These are phyloP conservation scores for Gaeumannomyces tritici DNA, from an alignment of 2,329 filamentous ascomycete species.

Conservation along the genomic window DNA sequence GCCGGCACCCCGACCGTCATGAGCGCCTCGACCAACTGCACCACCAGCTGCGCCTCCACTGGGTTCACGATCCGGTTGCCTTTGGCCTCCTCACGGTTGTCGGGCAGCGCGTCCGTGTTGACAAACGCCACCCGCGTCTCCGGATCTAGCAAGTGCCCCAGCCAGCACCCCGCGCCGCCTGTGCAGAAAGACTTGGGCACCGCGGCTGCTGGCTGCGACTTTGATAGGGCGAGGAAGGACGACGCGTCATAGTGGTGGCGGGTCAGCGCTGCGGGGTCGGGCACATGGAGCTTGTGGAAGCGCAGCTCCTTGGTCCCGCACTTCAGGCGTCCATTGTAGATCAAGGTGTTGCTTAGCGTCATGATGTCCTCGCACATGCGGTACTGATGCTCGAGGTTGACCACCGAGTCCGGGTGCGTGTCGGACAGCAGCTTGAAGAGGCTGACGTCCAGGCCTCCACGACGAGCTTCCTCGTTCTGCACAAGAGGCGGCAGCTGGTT, in stretches of 20 bases:
- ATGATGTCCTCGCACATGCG: conserved; percentile 98
- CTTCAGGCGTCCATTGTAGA: conserved; percentile 83
- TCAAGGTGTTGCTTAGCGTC: conserved; percentile 83
- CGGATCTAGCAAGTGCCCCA: conserved; percentile 61
- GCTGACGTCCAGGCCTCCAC: conserved; percentile 82
- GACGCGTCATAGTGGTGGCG: conserved; percentile 48
- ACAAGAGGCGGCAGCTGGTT: conserved; percentile 93
- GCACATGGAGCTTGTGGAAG: conserved; percentile 56
- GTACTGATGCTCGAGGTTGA: conserved; percentile 91
- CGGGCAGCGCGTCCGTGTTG: conserved; percentile 67
- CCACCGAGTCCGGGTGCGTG: conserved; percentile 74
- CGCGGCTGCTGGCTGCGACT: conserved; percentile 27
- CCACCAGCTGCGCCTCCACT: conserved; percentile 67
- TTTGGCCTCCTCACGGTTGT: conserved; percentile 60
- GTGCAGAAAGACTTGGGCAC: conserved; percentile 1
- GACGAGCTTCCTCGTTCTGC: conserved; percentile 77
- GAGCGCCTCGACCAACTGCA: conserved; percentile 72
- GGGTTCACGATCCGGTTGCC: conserved; percentile 85
- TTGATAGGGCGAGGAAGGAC: conserved; percentile 23
- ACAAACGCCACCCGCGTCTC: conserved; percentile 71
- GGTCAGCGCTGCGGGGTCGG: conserved; percentile 51
- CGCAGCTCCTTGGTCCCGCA: conserved; percentile 77
- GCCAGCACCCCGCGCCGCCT: conserved; percentile 52
- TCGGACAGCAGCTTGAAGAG: conserved; percentile 92
- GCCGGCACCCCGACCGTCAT: conserved; percentile 66